Conservation (phyloP, 345 rosid genomes). For the Salix suchowensis region DNA sequence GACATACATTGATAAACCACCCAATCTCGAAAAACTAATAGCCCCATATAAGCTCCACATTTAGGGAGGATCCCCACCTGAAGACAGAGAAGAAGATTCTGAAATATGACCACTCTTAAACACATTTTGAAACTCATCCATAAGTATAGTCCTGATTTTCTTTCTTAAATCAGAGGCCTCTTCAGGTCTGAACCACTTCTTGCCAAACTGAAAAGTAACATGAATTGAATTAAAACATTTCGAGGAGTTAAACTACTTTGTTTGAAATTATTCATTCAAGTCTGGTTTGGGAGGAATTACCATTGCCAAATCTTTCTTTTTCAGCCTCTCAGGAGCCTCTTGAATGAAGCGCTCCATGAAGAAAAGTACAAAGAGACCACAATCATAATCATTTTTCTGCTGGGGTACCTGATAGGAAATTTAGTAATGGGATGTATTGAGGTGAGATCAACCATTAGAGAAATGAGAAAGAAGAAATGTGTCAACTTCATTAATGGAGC, state of each 20-base stretch:
- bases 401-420: slow-evolving; percentile 72
- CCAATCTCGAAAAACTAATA: neutral
- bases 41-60: neutral
- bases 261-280: neutral
- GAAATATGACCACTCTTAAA: neutral
- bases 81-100: slow-evolving; percentile 7
- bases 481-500: neutral
- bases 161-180: slow-evolving; percentile 75
- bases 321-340: slow-evolving; percentile 79
- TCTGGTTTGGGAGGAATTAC: slow-evolving; percentile 23
- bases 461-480: neutral
- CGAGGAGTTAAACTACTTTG: neutral
- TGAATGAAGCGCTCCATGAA: slow-evolving; percentile 81
- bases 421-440: neutral
- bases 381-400: slow-evolving; percentile 85
- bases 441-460: neutral
- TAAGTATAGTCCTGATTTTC: slow-evolving; percentile 53
- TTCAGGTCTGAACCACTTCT: slow-evolving; percentile 79
- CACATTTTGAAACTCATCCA: slow-evolving; percentile 41
- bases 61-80: slow-evolving; percentile 20
- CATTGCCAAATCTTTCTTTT: slow-evolving; percentile 68
- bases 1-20: slow-evolving; percentile 1
- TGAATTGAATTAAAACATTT: neutral
- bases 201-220: slow-evolving; percentile 57
- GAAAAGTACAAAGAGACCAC: slow-evolving; percentile 86